phyloP scores from a whole-genome alignment of 1,139 yeast species.

The Hansenula lynferdii region DNA sequence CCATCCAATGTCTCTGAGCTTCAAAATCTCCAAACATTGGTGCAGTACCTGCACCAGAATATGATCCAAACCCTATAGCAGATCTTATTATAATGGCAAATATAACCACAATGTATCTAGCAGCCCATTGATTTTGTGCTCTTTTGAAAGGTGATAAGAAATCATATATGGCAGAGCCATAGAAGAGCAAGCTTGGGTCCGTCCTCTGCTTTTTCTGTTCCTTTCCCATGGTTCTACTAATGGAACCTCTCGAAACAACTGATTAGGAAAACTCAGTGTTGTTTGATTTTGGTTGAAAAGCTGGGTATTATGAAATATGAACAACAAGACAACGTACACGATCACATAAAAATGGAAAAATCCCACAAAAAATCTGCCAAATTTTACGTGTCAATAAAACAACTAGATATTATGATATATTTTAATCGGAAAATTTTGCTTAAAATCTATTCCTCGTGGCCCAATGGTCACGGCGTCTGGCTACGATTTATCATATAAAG shows the following conservation, averaged over 20 bases:
- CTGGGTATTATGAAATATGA: not conserved
- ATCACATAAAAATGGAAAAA: not conserved
- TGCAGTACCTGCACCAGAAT: constrained; percentile 62
- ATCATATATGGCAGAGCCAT: constrained; percentile 51
- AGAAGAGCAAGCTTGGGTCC: constrained; percentile 24
- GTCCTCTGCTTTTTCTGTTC: constrained; percentile 1
- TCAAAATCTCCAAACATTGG: constrained; percentile 96
- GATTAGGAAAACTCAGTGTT: not conserved
- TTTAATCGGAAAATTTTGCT: constrained; percentile 9
- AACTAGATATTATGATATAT: not conserved
- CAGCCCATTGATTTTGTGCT: constrained; percentile 89
- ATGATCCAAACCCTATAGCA: constrained; percentile 87
- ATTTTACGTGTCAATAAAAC: not conserved
- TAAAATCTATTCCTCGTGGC: constrained; percentile 65
- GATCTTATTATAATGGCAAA: constrained; percentile 73
- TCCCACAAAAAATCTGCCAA: not conserved
- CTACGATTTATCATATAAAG: constrained; percentile 46
- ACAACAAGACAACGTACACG: no score
- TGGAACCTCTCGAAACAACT: not conserved
- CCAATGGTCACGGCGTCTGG: constrained; percentile 94
- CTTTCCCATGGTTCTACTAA: not conserved
- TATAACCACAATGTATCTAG: constrained; percentile 69
- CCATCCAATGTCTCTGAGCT: constrained; percentile 99
- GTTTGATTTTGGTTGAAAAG: not conserved
- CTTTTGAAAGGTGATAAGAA: constrained; percentile 56